phyloP scores from a whole-genome alignment of 192 early-diverging fungal genomes.

The Backusella mclennaniae region DNA sequence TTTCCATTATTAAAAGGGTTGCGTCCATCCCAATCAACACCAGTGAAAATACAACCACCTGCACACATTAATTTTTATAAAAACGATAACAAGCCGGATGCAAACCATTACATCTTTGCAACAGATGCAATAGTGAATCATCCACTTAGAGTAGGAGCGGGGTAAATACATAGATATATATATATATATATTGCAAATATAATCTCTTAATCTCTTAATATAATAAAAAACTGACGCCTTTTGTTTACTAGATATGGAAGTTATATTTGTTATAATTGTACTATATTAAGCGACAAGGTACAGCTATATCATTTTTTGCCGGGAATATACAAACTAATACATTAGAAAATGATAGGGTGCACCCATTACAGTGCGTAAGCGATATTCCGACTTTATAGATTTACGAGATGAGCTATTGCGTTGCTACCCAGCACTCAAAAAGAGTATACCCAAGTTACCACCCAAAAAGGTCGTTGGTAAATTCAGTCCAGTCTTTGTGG shows the following conservation, averaged over 20 bases:
- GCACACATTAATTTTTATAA: conserved; percentile 33
- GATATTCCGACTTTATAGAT: conserved; percentile 50
- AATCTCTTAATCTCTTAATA: no score
- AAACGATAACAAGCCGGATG: conserved; percentile 12
- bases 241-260: conserved; percentile 32
- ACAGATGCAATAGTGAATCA: conserved; percentile 39
- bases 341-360: conserved; percentile 15
- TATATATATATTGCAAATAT: not conserved
- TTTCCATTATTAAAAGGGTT: conserved; percentile 11
- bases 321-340: not conserved
- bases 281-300: conserved; percentile 39
- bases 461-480: conserved; percentile 49
- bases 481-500: conserved; percentile 50
- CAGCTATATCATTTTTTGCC: not conserved
- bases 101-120: conserved; percentile 23
- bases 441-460: conserved; percentile 46
- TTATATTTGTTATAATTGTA: conserved; percentile 45
- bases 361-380: conserved; percentile 40
- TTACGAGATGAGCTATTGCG: conserved; percentile 38
- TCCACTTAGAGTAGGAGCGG: conserved; percentile 39
- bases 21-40: conserved; percentile 17
- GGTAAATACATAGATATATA: not conserved
- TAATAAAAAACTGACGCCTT: not conserved
- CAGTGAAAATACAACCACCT: conserved; percentile 6
- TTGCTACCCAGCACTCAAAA: conserved; percentile 34